Conservation (phyloP, 129 eudicot species). For the Flaveria ramosissima region DNA sequence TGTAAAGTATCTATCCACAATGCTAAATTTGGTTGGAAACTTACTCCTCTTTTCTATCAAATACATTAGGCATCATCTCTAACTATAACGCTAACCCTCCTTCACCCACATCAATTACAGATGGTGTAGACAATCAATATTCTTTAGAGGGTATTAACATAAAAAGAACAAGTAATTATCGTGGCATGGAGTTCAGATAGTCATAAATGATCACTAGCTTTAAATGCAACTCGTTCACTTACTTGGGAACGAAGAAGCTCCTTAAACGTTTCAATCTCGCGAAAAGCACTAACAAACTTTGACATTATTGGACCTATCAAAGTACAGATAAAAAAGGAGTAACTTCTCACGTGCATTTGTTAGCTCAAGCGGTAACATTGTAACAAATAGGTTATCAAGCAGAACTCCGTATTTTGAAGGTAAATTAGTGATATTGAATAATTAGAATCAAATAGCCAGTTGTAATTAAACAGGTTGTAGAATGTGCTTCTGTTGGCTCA, state of each 20-base stretch:
- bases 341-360: conserved; percentile 23
- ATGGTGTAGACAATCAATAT: not conserved
- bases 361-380: not conserved
- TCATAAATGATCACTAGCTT: conserved; percentile 12
- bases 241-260: conserved; percentile 98
- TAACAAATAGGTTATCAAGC: not conserved
- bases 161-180: not conserved
- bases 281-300: conserved; percentile 75
- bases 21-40: too few species aligned
- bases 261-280: conserved; percentile 94
- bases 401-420: not conserved
- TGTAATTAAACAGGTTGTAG: not conserved
- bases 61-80: too few species aligned
- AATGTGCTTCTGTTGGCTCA: not conserved
- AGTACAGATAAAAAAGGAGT: conserved; percentile 9
- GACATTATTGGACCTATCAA: conserved; percentile 79
- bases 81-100: not conserved
- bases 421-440: not conserved
- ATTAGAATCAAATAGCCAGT: not conserved
- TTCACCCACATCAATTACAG: not conserved
- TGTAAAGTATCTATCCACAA: too few species aligned
- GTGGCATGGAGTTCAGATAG: not conserved
- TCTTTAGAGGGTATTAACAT: not conserved
- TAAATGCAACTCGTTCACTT: conserved; percentile 35
- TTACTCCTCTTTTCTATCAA: too few species aligned